Base-by-base conservation (phyloP, 2,329 filamentous ascomycete genomes). In the Aureobasidium leucospermi region DNA sequence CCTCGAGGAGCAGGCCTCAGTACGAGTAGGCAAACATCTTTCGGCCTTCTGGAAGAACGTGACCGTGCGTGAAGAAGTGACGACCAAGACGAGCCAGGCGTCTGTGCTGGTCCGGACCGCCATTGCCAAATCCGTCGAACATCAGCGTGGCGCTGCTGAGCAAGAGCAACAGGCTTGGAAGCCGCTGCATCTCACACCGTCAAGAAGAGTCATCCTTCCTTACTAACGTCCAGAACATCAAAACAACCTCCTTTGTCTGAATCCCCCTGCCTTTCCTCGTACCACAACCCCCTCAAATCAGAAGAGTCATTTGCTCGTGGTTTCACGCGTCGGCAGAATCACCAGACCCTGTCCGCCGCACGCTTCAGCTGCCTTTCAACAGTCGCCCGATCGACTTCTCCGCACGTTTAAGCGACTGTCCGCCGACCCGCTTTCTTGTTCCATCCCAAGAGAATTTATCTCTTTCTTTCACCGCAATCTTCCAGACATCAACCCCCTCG, bases 401-500 rank as follows among this genome's bases (percentile, higher is more conserved):
- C 46, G 58, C 41, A 49, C 58, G 28, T 49, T 49, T 51, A 51
- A 51, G 47, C 48, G 34, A 41, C 48, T 31, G 36, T 47, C 31
- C 41, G 31, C 39, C 41, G 41, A 46, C 52, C 52, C 52, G 52
- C 52, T 55, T 43, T 55, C 39, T 32, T 57, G 41, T 41, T 57
- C 16, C 42, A 43, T 38, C 28, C 52, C 52, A 46, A 56, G 52
- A 46, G 58, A 59, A 59, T 53, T 59, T 59, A 59, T 59, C 57
- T 59, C 46, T 49, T 38, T 48, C 43, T 19, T 34, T 43, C 55
- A 51, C 38, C 45, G 38, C 34, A 49, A 47, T 47, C 59, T 43
- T 49, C 59, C 63, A 59, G 63, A 59, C 62, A 57, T 41, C 60
- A 45, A 56, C 61, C 59, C 29, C 11, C 39, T 34, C 16, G 32